Evolutionary conservation across 2,329 filamentous ascomycete genomes (phyloP).

Genomic region (Fusarium anthophilum): DNA sequence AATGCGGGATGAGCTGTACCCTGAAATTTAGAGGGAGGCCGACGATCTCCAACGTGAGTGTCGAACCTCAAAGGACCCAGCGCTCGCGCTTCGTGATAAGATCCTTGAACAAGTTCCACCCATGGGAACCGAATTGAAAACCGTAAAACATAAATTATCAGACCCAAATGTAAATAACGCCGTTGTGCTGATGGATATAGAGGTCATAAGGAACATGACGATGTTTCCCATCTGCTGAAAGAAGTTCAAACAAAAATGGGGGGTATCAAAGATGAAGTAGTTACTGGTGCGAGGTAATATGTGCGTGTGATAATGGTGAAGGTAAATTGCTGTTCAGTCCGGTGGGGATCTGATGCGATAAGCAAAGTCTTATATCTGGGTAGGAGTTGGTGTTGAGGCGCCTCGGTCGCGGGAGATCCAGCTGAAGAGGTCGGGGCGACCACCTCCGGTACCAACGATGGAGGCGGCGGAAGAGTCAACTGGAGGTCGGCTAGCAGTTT

Average conservation of each 20-base stretch:
- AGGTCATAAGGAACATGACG: constrained; percentile 44
- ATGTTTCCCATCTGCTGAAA: constrained; percentile 41
- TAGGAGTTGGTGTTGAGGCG: constrained; percentile 44
- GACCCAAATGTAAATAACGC: constrained; percentile 42
- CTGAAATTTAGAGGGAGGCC: constrained; percentile 19
- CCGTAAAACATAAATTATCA: constrained; percentile 38
- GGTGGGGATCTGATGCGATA: not conserved
- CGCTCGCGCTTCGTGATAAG: constrained; percentile 19
- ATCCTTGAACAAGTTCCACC: constrained; percentile 17
- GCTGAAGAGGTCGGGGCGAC: constrained; percentile 56
- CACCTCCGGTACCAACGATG: constrained; percentile 42
- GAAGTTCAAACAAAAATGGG: constrained; percentile 40
- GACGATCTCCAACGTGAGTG: not conserved
- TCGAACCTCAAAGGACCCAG: constrained; percentile 12
- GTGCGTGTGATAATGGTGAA: constrained; percentile 37
- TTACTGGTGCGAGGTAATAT: constrained; percentile 44
- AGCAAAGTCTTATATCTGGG: constrained; percentile 34
- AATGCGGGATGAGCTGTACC: constrained; percentile 21
- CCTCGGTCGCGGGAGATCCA: constrained; percentile 62
- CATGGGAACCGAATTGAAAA: constrained; percentile 28
- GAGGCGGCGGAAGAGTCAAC: constrained; percentile 47
- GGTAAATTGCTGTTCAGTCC: constrained; percentile 18
- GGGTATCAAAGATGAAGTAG: constrained; percentile 53
- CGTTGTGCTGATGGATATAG: constrained; percentile 44
- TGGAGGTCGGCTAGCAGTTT: constrained; percentile 51